Conservation (phyloP, 129 eudicot genomes). For the Kitagawia praeruptora region DNA sequence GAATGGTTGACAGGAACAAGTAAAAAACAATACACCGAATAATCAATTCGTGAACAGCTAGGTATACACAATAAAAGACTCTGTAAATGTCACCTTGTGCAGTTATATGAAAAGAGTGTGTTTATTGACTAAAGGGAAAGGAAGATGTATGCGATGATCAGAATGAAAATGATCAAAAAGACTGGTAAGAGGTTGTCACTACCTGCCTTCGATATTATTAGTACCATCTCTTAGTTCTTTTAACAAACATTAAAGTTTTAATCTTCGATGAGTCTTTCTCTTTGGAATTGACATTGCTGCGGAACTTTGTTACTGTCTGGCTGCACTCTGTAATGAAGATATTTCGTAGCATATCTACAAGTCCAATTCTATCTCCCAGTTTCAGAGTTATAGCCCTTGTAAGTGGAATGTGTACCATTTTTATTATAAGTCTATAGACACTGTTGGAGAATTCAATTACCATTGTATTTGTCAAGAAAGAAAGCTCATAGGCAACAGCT, state of each 20-base stretch:
- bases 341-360: constrained; percentile 17
- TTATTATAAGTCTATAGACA: constrained; percentile 28
- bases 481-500: constrained; percentile 28
- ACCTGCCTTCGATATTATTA: constrained; percentile 17
- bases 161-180: background rate
- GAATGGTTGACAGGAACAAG: background rate
- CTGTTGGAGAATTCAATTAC: constrained; percentile 20
- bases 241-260: background rate
- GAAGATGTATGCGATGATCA: background rate
- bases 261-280: background rate
- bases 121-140: background rate
- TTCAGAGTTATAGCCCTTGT: too few relatives aligned
- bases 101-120: too few relatives aligned
- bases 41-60: background rate
- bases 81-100: too few relatives aligned
- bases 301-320: background rate
- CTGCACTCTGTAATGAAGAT: background rate
- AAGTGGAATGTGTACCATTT: constrained; percentile 8
- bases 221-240: background rate
- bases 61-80: background rate
- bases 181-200: background rate
- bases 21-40: too few relatives aligned
- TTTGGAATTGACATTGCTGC: background rate
- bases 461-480: constrained; percentile 18
- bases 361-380: constrained; percentile 20